Evolutionary conservation across 2,329 filamentous ascomycete species (phyloP), one percentile per base, ranked within the genome.

Genomic region (Xylaria sp.): DNA sequence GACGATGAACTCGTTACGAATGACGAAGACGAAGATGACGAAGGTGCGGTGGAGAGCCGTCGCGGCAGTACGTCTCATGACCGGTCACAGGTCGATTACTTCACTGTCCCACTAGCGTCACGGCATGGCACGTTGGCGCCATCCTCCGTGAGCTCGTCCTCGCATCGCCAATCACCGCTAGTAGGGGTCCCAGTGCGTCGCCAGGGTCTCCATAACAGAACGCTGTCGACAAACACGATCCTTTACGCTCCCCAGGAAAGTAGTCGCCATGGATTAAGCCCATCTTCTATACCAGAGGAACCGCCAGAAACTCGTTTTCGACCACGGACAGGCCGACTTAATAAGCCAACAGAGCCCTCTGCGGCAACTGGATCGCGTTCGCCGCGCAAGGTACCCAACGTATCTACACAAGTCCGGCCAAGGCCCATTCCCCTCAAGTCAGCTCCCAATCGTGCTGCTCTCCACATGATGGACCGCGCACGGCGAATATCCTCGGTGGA

Each of bases 1-100:
- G 92, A 97, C 65, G 92, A 96, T 64, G 92, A 97, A 70, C 77
- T 92, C n/a, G 82, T 90, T 11, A 92, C 89, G 2, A 90, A 92
- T 51, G 29, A 91, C 51, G 89, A 92, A 52, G 85, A 86, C 26
- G 82, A 87, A 39, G 82, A 84, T 50, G 79, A 85, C 45, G 76
- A 79, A 16, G 72, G 67, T 66, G 69, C 74, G 64, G 75, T 76
- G 61, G 74, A 80, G 68, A 74, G 54, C 54, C 66, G 52, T 22
- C 52, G 70, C 55, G 69, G 47, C 61, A 57, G 63, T 39, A 61
- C 61, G 50, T 66, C 53, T 34, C 46, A 55, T 22, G 50, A 26
- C 7, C 72, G 70, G 22, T 64, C 71, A 17, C 73, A 75, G 7
- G 80, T 80, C 42, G 78, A 81, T 54, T 85, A 85, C 63, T 86